Evolutionary conservation across 257 asterid genomes (phyloP).

Genomic region (Nicotiana knightiana): DNA sequence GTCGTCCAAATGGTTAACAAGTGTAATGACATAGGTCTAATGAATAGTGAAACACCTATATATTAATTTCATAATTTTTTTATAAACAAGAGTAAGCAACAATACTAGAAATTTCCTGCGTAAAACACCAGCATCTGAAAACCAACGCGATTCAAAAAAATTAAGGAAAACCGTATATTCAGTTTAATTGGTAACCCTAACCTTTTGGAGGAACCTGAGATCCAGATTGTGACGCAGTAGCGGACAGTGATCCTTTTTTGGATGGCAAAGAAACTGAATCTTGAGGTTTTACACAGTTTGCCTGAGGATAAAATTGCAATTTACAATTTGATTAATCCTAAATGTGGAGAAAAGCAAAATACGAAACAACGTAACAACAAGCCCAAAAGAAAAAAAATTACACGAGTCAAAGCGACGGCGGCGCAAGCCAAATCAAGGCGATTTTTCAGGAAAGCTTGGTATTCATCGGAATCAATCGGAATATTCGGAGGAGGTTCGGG

Average conservation of each 20-base stretch:
- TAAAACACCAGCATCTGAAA: constrained; percentile 2
- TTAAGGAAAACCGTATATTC: not conserved
- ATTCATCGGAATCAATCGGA: constrained; percentile 49
- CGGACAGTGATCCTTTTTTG: constrained; percentile 38
- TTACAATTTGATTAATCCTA: not conserved
- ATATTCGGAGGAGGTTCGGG: constrained; percentile 22
- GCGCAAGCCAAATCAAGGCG: constrained; percentile 91
- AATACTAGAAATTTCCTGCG: not conserved
- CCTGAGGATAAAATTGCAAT: constrained; percentile 29
- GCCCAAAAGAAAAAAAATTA: not conserved
- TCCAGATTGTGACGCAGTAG: constrained; percentile 31
- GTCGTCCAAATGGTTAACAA: not conserved
- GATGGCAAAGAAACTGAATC: constrained; percentile 32
- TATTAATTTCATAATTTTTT: too few species aligned
- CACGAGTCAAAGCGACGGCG: constrained; percentile 83
- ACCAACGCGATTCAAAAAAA: not conserved
- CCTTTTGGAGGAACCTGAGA: constrained; percentile 37
- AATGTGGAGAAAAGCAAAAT: not conserved
- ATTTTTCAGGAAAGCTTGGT: constrained; percentile 66
- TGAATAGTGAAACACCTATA: not conserved
- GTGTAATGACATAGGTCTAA: not conserved
- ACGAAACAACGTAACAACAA: not conserved
- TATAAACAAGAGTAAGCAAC: too few species aligned
- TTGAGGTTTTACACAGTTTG: constrained; percentile 35
- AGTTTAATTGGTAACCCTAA: constrained; percentile 10